Conservation (phyloP, 1,139 yeast genomes). For the Blastobotrys proliferans region DNA sequence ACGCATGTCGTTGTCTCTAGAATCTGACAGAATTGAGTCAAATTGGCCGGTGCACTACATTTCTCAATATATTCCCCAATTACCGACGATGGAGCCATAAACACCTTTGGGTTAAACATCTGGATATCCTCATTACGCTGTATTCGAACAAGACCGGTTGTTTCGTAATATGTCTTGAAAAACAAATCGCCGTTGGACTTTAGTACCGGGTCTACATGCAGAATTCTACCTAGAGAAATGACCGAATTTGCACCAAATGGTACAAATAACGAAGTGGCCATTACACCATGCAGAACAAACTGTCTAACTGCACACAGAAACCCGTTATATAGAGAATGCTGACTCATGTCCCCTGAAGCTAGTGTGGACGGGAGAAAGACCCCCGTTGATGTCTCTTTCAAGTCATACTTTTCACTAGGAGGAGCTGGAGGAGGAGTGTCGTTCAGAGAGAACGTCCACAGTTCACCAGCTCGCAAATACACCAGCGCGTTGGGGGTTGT, state of each 20-base stretch:
- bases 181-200: conserved; percentile 37
- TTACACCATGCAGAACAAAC: conserved; percentile 45
- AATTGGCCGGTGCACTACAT: conserved; percentile 50
- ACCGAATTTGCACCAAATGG: conserved; percentile 25
- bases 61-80: conserved; percentile 57
- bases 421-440: conserved; percentile 33
- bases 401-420: conserved; percentile 30
- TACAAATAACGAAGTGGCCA: conserved; percentile 50
- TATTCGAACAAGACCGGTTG: conserved; percentile 15
- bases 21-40: conserved; percentile 44
- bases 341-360: conserved; percentile 29
- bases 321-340: conserved; percentile 44
- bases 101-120: conserved; percentile 44
- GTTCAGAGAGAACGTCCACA: conserved; percentile 52
- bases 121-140: conserved; percentile 18
- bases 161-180: conserved; percentile 25
- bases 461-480: conserved; percentile 56
- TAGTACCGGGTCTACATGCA: conserved; percentile 31
- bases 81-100: conserved; percentile 72
- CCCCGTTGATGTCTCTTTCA: conserved; percentile 38
- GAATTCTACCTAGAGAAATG: conserved; percentile 22
- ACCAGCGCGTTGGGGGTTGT: conserved; percentile 50
- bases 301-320: conserved; percentile 59
- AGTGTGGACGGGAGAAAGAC: conserved; percentile 36
- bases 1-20: conserved; percentile 55